A percentile compares a stretch with the other conserved stretches of the same genome.
Conservation (phyloP, 768 basidiomycete species). For the Serendipita sp. region DNA sequence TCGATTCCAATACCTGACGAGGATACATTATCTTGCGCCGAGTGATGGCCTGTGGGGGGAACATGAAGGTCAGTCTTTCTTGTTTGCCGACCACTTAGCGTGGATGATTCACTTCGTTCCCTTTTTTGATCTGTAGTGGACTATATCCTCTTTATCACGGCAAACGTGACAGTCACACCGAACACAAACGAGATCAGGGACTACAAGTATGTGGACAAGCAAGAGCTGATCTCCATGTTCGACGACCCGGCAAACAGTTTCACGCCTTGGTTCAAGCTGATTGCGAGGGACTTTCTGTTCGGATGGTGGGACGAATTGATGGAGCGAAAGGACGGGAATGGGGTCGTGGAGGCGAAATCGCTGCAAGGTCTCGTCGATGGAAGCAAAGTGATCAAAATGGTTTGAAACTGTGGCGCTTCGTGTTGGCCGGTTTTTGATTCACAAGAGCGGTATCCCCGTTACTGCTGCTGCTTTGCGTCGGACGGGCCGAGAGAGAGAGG, state of each 20-base stretch:
- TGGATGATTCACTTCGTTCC: neutral
- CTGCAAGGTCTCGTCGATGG: slow-evolving; percentile 54
- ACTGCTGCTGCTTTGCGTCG: no score
- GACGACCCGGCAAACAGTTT: slow-evolving; percentile 66
- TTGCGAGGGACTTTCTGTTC: slow-evolving; percentile 90
- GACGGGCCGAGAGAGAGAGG: no score
- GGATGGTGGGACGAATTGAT: slow-evolving; percentile 96
- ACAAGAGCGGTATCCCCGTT: no score
- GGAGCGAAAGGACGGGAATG: slow-evolving; percentile 38
- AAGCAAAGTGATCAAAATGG: slow-evolving; percentile 57
- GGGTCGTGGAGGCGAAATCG: slow-evolving; percentile 46
- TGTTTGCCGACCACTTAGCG: slow-evolving; percentile 3
- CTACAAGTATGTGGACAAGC: slow-evolving; percentile 79
- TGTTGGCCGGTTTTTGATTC: neutral
- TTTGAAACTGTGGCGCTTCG: slow-evolving; percentile 16
- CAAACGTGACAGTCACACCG: slow-evolving; percentile 64
- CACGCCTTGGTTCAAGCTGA: slow-evolving; percentile 99
- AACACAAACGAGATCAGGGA: slow-evolving; percentile 88
- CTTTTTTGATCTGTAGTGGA: slow-evolving; percentile 55
- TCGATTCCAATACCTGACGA: slow-evolving; percentile 83
- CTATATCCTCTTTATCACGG: slow-evolving; percentile 90
- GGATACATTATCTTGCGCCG: slow-evolving; percentile 95
- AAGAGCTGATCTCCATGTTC: slow-evolving; percentile 85
- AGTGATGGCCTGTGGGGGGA: slow-evolving; percentile 91
- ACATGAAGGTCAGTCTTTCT: slow-evolving; percentile 62